Evolutionary conservation across 805 yeast species (phyloP).

Genomic region (Candida verbasci): DNA sequence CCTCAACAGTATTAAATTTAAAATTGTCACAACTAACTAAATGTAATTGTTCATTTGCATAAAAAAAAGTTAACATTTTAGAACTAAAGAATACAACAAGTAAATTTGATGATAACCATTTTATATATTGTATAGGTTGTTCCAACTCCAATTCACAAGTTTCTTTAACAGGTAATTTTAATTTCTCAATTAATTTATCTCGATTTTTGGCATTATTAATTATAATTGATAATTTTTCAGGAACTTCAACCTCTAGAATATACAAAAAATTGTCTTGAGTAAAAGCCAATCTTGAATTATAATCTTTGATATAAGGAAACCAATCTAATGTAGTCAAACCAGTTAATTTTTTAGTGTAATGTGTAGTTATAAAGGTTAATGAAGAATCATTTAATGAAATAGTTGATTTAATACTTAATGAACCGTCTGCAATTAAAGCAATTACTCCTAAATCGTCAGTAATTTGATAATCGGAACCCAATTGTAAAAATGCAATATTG

Average conservation of each 20-base stretch:
- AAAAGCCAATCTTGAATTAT: conserved; percentile 52
- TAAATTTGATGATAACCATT: conserved; percentile 45
- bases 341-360: conserved; percentile 46
- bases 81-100: conserved; percentile 18
- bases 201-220: conserved; percentile 32
- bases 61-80: conserved; percentile 8
- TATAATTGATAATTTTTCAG: conserved; percentile 20
- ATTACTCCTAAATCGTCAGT: conserved; percentile 57
- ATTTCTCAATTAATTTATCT: conserved; percentile 24
- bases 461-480: conserved; percentile 50
- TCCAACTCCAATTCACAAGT: conserved; percentile 20
- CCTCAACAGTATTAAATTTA: conserved; percentile 10
- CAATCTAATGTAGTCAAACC: conserved; percentile 47
- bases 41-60: conserved; percentile 2
- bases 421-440: conserved; percentile 53
- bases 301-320: conserved; percentile 49
- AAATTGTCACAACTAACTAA: conserved; percentile 5
- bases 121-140: conserved; percentile 41
- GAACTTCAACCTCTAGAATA: conserved; percentile 45
- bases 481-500: conserved; percentile 49
- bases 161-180: conserved; percentile 21
- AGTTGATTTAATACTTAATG: conserved; percentile 51
- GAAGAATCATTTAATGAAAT: conserved; percentile 35
- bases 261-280: conserved; percentile 64
- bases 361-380: conserved; percentile 36